Conservation (phyloP, 2,329 filamentous ascomycete species). For the Graphiopsis chlorocephala region DNA sequence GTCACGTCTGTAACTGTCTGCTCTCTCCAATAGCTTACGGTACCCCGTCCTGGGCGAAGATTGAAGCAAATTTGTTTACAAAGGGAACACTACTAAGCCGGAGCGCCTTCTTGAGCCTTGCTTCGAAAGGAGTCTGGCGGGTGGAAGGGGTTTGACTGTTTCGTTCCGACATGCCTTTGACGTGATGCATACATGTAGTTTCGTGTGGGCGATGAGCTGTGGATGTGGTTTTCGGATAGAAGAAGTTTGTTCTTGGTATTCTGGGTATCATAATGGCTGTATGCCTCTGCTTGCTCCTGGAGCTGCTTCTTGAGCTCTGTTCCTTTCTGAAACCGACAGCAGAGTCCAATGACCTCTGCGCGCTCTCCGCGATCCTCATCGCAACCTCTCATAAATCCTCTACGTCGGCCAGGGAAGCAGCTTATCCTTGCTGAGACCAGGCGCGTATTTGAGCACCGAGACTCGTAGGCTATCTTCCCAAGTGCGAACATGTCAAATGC, state of each 20-base stretch:
- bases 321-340: background rate
- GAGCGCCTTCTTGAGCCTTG: constrained; percentile 86
- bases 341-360: background rate
- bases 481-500: background rate
- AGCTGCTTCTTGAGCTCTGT: no score
- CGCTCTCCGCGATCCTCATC: background rate
- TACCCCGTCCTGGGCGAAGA: constrained; percentile 64
- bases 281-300: background rate
- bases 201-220: background rate
- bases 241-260: background rate
- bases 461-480: background rate
- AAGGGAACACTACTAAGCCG: constrained; percentile 94
- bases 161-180: constrained; percentile 65
- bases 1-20: constrained; percentile 33
- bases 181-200: constrained; percentile 26
- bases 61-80: constrained; percentile 28
- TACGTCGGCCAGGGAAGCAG: no score
- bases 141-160: constrained; percentile 94
- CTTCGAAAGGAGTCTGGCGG: constrained; percentile 75
- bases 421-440: background rate
- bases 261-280: constrained; percentile 13
- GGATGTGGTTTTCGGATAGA: background rate
- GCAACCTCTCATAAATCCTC: background rate
- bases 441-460: background rate
- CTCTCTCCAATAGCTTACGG: constrained; percentile 29